Evolutionary conservation across 331 rosid species (phyloP).

Genomic region (Spiraea crenata): DNA sequence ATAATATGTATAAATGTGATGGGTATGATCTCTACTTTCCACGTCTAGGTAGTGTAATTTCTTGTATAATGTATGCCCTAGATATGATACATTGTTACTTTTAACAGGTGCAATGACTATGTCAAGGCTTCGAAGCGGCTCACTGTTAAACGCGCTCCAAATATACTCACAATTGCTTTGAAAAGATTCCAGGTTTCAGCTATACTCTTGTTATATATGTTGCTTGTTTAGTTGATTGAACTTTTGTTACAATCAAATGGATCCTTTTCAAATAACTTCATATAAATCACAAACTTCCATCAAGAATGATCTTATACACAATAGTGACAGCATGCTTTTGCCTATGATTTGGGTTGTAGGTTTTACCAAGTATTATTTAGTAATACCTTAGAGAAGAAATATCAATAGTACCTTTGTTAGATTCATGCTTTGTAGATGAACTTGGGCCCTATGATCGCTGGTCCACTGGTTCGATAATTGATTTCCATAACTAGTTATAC

Average conservation of each 20-base stretch:
- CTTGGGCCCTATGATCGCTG: not conserved
- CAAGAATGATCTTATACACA: not conserved
- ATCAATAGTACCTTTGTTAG: not conserved
- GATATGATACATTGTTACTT: conserved; percentile 26
- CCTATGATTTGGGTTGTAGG: not conserved
- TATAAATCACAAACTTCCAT: not conserved
- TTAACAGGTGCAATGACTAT: conserved; percentile 91
- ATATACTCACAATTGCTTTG: conserved; percentile 87
- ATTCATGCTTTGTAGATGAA: not conserved
- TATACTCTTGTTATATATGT: conserved; percentile 1
- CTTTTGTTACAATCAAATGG: not conserved
- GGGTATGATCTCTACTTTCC: conserved; percentile 54
- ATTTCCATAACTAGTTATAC: not conserved
- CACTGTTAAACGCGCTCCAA: conserved; percentile 77
- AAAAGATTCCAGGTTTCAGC: conserved; percentile 91
- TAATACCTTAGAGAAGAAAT: not conserved
- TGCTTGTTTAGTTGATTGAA: not conserved
- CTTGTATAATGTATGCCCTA: not conserved
- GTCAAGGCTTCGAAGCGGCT: conserved; percentile 94
- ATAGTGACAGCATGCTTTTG: not conserved
- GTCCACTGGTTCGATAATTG: not conserved
- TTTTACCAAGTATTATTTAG: too few species aligned
- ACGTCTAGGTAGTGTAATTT: not conserved
- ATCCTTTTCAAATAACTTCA: not conserved
- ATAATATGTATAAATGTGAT: conserved; percentile 94